These are phyloP conservation scores for Diaporthe eres DNA, from an alignment of 2,329 filamentous ascomycete genomes.

Conservation along the genomic window DNA sequence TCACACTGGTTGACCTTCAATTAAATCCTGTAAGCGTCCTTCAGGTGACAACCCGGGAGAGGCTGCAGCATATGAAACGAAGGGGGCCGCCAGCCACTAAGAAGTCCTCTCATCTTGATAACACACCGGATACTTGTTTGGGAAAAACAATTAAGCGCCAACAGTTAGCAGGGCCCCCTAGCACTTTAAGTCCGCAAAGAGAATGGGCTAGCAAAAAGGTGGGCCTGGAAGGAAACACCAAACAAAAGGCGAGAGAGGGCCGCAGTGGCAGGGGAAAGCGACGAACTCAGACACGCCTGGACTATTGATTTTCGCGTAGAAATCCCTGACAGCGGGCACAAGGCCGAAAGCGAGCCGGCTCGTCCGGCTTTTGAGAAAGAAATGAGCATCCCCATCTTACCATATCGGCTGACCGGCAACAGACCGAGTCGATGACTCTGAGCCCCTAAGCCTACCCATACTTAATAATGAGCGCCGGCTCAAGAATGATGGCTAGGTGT, in stretches of 20 bases:
- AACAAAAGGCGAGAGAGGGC: not conserved
- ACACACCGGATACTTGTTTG: not conserved
- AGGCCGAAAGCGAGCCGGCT: not conserved
- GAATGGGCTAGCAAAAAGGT: slow-evolving; percentile 13
- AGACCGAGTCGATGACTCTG: not conserved
- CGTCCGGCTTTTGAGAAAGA: not conserved
- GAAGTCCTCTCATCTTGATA: slow-evolving; percentile 31
- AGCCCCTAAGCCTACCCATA: not conserved
- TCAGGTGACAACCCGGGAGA: slow-evolving; percentile 19
- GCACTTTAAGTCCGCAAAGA: not conserved
- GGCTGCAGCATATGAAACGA: slow-evolving; percentile 26
- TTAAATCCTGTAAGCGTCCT: slow-evolving; percentile 18
- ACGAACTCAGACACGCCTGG: not conserved
- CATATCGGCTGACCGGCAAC: not conserved
- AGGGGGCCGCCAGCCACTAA: not conserved
- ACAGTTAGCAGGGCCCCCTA: slow-evolving; percentile 1
- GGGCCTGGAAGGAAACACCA: slow-evolving; percentile 12
- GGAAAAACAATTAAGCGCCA: slow-evolving; percentile 19
- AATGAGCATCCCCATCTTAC: not conserved
- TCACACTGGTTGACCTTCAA: slow-evolving; percentile 1
- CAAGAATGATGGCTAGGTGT: not conserved
- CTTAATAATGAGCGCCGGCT: not conserved
- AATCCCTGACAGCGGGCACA: not conserved
- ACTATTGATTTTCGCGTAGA: not conserved
- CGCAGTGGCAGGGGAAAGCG: slow-evolving; percentile 8